phyloP scores from a whole-genome alignment of 148 eudicot genomes.

The Amaranthus hypochondriacus region DNA sequence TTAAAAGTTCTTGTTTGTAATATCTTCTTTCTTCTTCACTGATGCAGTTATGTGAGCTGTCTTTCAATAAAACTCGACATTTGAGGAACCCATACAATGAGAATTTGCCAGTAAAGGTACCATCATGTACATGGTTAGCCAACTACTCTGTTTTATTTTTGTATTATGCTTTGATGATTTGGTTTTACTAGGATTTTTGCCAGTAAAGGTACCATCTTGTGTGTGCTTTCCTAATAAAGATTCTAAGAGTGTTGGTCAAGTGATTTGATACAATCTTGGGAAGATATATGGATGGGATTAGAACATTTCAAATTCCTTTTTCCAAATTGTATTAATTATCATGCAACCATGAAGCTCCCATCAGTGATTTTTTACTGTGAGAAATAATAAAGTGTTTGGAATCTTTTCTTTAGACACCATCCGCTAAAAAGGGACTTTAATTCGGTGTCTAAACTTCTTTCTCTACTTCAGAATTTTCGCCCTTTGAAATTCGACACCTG shows the following conservation, averaged over 20 bases:
- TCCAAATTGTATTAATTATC: no score
- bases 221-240: no score
- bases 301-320: no score
- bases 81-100: slow-evolving; percentile 97
- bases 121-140: slow-evolving; percentile 10
- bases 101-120: slow-evolving; percentile 95
- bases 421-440: no score
- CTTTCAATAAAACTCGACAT: slow-evolving; percentile 92
- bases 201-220: not conserved
- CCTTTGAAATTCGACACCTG: no score
- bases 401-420: no score
- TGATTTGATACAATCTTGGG: not conserved
- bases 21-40: slow-evolving; percentile 17
- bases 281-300: not conserved
- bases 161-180: not conserved
- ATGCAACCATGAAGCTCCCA: no score
- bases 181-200: not conserved
- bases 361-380: no score
- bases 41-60: slow-evolving; percentile 88
- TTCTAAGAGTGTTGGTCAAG: no score
- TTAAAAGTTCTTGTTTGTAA: not conserved
- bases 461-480: no score
- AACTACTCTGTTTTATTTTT: not conserved
- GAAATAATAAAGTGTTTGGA: no score
- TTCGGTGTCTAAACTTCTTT: no score